Percentiles rank a stretch among this genome's conserved stretches.
These are phyloP conservation scores for Tetratostichococcus sp. DNA, from an alignment of 139 green algal species.

Conservation along the genomic window DNA sequence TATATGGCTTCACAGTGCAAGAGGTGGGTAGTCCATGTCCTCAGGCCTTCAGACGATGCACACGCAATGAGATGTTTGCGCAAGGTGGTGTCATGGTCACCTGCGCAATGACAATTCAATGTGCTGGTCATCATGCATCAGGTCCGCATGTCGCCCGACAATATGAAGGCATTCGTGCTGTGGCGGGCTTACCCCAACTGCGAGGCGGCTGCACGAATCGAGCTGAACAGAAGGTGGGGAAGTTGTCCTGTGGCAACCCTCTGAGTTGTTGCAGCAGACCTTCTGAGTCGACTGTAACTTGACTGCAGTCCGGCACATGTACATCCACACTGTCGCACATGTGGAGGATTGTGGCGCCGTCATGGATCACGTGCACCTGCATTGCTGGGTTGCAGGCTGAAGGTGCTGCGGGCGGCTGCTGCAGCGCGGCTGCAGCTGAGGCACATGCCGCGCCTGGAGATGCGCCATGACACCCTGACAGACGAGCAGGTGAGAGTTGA, in stretches of 20 bases:
- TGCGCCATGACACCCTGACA: conserved; percentile 20
- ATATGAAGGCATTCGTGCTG: conserved; percentile 45
- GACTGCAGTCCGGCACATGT: too few species aligned
- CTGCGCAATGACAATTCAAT: too few species aligned
- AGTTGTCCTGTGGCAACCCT: neutral
- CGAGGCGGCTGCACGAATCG: neutral
- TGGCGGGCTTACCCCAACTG: conserved; percentile 30
- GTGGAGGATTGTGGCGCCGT: too few species aligned
- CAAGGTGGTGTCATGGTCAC: too few species aligned
- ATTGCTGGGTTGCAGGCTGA: neutral
- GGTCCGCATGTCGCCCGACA: conserved; percentile 48
- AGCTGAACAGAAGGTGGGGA: conserved; percentile 21
- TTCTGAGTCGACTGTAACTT: too few species aligned
- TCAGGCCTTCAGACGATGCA: too few species aligned
- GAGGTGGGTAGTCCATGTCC: too few species aligned
- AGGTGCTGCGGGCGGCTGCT: neutral
- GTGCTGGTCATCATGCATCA: too few species aligned
- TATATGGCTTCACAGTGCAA: conserved; percentile 11
- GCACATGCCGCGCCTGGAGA: conserved; percentile 38
- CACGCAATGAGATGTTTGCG: too few species aligned
- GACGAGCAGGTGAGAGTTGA: conserved; percentile 13
- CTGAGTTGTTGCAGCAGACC: neutral
- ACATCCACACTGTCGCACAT: too few species aligned
- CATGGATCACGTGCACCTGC: too few species aligned
- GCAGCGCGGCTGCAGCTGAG: neutral